Conservation (phyloP, 2,329 filamentous ascomycete genomes). For the Colletotrichum kahawae region DNA sequence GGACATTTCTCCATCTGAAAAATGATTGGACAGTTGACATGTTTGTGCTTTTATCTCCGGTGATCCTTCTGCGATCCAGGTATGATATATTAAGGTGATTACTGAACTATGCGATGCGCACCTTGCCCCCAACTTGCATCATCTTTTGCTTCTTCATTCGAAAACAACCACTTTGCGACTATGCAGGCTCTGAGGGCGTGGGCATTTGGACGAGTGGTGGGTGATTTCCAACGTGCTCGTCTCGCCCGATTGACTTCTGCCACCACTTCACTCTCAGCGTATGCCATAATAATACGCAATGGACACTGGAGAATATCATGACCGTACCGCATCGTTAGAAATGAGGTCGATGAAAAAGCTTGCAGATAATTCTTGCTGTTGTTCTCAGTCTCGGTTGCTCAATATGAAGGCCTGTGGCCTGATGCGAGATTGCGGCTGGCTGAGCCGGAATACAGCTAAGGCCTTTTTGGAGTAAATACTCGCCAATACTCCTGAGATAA, state of each 20-base stretch:
- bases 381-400: background rate
- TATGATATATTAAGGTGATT: too few species aligned
- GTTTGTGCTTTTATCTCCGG: too few species aligned
- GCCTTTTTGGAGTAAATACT: background rate
- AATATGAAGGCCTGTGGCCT: background rate
- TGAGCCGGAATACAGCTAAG: accelerated
- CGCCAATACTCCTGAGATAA: accelerated
- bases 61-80: too few species aligned
- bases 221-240: accelerated
- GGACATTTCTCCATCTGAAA: too few species aligned
- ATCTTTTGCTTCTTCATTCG: too few species aligned
- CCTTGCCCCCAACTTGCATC: too few species aligned
- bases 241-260: accelerated
- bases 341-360: accelerated
- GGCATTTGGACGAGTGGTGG: accelerated
- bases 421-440: background rate
- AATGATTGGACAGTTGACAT: too few species aligned
- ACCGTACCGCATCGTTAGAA: accelerated
- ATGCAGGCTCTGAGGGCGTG: too few species aligned
- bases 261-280: background rate
- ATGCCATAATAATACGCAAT: accelerated
- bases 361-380: accelerated
- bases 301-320: accelerated
- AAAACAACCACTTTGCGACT: too few species aligned
- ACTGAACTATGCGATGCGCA: too few species aligned